Conservation (phyloP, 176 grass and related monocot species). For the Bolboschoenus planiculmis region DNA sequence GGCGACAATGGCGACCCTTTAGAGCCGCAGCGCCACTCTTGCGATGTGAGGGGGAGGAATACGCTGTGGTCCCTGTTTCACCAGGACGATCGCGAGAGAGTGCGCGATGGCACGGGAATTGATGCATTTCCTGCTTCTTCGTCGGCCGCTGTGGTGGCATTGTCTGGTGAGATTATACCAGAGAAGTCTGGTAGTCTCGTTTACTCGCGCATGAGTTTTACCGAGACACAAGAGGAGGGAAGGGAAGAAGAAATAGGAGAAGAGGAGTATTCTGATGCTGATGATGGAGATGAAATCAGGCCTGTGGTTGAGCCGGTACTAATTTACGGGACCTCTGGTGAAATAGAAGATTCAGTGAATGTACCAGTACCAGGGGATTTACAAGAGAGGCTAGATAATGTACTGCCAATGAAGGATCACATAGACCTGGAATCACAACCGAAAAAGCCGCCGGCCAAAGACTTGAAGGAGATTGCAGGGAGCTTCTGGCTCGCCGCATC, state of each 20-base stretch:
- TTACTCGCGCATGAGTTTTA: constrained; percentile 15
- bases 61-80: constrained; percentile 91
- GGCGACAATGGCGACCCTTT: constrained; percentile 34
- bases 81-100: constrained; percentile 69
- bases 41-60: constrained; percentile 75
- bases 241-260: constrained; percentile 34
- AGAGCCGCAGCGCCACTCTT: constrained; percentile 79
- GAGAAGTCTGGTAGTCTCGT: constrained; percentile 36
- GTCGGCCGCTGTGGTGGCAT: constrained; percentile 26
- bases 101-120: constrained; percentile 40
- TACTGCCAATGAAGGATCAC: constrained; percentile 68
- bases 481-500: constrained; percentile 96
- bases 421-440: constrained; percentile 56
- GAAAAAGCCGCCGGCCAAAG: constrained; percentile 58
- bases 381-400: constrained; percentile 5
- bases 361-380: not conserved
- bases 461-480: constrained; percentile 87
- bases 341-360: constrained; percentile 40
- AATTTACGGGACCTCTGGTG: constrained; percentile 54
- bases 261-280: constrained; percentile 40
- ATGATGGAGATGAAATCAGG: constrained; percentile 62
- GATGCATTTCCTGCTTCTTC: constrained; percentile 42
- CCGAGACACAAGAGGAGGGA: constrained; percentile 17
- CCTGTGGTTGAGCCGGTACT: constrained; percentile 46
- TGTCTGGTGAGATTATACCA: constrained; percentile 26